Percentiles rank a stretch among this genome's conserved stretches.
These are phyloP conservation scores for Cystoderma amianthinum DNA, from an alignment of 768 basidiomycete genomes.

Conservation along the genomic window DNA sequence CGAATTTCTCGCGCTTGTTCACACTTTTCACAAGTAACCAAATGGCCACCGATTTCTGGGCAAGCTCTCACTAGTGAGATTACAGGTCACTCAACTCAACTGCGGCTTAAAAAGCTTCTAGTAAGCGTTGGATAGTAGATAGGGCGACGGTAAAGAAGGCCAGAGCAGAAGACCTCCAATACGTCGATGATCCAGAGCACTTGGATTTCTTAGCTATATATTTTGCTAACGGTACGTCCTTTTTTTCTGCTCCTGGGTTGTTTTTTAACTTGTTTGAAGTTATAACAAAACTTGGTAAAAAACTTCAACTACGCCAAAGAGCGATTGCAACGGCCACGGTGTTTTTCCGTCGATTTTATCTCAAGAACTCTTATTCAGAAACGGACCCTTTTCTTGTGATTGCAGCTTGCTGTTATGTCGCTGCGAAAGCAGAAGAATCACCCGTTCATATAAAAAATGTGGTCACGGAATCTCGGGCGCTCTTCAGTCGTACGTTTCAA, in stretches of 20 bases:
- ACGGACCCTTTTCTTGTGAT: conserved; percentile 93
- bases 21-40: no score
- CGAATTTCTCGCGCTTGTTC: no score
- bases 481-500: conserved; percentile 60
- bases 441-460: conserved; percentile 93
- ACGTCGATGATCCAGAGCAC: conserved; percentile 71
- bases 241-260: neutral
- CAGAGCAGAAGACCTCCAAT: conserved; percentile 70
- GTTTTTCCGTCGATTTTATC: conserved; percentile 94
- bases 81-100: conserved; percentile 15
- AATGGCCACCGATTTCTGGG: conserved; percentile 95
- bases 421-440: conserved; percentile 95
- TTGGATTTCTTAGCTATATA: conserved; percentile 83
- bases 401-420: conserved; percentile 91
- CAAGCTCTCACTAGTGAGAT: conserved; percentile 80
- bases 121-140: conserved; percentile 91
- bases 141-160: conserved; percentile 67
- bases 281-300: conserved; percentile 83
- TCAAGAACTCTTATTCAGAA: conserved; percentile 93
- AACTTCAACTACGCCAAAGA: conserved; percentile 76
- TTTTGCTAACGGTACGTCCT: conserved; percentile 69
- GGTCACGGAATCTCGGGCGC: conserved; percentile 69
- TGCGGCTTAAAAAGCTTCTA: conserved; percentile 22
- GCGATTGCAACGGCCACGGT: conserved; percentile 92
- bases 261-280: conserved; percentile 31